These are phyloP conservation scores for Annona squamosa DNA, from an alignment of 164 flowering plant genomes.

Conservation along the genomic window DNA sequence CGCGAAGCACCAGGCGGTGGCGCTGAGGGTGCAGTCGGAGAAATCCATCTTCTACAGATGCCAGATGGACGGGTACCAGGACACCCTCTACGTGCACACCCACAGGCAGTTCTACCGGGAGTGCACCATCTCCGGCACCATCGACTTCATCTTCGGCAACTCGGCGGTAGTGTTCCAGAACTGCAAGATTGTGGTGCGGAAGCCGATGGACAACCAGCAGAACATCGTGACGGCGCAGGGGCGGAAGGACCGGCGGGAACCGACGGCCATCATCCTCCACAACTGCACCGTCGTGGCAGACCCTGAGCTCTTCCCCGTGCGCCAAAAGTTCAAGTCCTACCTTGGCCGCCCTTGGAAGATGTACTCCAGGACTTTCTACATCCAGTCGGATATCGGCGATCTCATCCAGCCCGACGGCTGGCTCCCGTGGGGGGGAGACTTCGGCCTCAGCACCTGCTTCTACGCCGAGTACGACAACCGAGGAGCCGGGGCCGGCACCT, in stretches of 20 bases:
- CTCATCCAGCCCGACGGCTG: constrained; percentile 46
- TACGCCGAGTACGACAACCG: constrained; percentile 42
- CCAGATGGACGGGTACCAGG: constrained; percentile 62
- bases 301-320: constrained; percentile 20
- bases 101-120: constrained; percentile 77
- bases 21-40: constrained; percentile 51
- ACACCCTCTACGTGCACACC: constrained; percentile 61
- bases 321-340: constrained; percentile 20
- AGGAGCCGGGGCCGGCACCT: constrained; percentile 37
- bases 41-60: constrained; percentile 61
- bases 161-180: constrained; percentile 60
- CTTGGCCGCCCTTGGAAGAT: constrained; percentile 67
- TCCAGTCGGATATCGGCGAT: constrained; percentile 36
- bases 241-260: constrained; percentile 21
- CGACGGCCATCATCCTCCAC: constrained; percentile 41
- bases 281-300: constrained; percentile 40
- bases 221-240: constrained; percentile 57
- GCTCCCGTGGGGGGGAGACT: constrained; percentile 40
- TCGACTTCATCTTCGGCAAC: constrained; percentile 74
- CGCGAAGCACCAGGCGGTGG: constrained; percentile 63
- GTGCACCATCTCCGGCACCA: constrained; percentile 67
- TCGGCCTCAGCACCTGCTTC: constrained; percentile 28
- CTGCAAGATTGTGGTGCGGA: constrained; percentile 46
- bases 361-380: constrained; percentile 39
- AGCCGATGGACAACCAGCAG: constrained; percentile 41